Evolutionary conservation across 805 yeast species (phyloP).

Genomic region (Saccharomycopsis sp.): DNA sequence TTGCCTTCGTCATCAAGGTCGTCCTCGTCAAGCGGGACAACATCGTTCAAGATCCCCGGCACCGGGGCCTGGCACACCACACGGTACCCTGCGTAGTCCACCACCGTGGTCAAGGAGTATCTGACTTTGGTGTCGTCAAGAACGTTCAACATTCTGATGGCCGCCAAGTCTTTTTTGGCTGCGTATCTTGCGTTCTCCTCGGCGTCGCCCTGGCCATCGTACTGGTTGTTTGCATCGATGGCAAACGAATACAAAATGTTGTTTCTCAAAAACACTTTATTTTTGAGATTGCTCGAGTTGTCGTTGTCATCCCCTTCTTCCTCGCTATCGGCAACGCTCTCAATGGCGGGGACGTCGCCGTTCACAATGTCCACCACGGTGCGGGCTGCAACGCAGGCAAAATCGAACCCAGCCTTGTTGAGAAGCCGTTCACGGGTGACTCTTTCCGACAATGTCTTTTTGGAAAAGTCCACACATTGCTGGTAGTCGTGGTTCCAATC

Average conservation of each 20-base stretch:
- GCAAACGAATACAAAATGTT: slow-evolving; percentile 84
- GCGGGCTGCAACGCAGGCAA: slow-evolving; percentile 62
- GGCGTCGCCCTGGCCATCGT: slow-evolving; percentile 55
- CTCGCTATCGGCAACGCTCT: slow-evolving; percentile 68
- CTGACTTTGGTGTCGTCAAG: slow-evolving; percentile 55
- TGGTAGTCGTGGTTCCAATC: slow-evolving; percentile 94
- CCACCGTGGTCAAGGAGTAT: slow-evolving; percentile 72
- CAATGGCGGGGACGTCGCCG: slow-evolving; percentile 69
- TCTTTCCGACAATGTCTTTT: slow-evolving; percentile 50
- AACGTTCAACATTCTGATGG: slow-evolving; percentile 59
- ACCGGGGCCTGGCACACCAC: slow-evolving; percentile 90
- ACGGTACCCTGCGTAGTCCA: slow-evolving; percentile 85
- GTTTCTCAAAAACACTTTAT: slow-evolving; percentile 65
- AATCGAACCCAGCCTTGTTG: slow-evolving; percentile 64
- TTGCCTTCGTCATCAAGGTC: slow-evolving; percentile 33
- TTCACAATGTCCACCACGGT: slow-evolving; percentile 72
- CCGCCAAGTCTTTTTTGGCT: slow-evolving; percentile 66
- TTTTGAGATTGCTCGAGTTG: slow-evolving; percentile 36
- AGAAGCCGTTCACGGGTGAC: slow-evolving; percentile 67
- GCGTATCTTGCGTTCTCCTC: slow-evolving; percentile 80
- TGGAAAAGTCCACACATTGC: slow-evolving; percentile 64
- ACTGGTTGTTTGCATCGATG: slow-evolving; percentile 57
- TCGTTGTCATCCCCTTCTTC: too few species aligned
- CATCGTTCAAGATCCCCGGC: slow-evolving; percentile 67
- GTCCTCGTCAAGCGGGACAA: slow-evolving; percentile 31